phyloP scores from a whole-genome alignment of 106 monocot genomes.

The Allium cepa region DNA sequence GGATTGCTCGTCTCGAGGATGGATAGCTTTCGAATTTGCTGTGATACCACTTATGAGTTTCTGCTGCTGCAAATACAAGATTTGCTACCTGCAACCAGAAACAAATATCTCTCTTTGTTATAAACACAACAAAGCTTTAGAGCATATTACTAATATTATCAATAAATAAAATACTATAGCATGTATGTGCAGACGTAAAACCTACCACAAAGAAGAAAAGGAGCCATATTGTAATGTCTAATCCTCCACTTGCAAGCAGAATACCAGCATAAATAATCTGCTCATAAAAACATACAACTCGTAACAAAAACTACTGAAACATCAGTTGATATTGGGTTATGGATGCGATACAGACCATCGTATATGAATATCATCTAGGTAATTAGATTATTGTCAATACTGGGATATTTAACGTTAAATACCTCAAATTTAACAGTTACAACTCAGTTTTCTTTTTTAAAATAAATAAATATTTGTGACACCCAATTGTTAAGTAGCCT shows the following conservation, averaged over 20 bases:
- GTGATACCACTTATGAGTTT: constrained; percentile 84
- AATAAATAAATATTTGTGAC: too few species aligned
- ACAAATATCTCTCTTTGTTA: background rate
- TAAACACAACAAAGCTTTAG: background rate
- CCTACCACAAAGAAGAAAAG: constrained; percentile 85
- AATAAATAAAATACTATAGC: too few species aligned
- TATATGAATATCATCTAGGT: too few species aligned
- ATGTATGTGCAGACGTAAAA: too few species aligned
- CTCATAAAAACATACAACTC: background rate
- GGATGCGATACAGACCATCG: background rate
- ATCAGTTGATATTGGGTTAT: too few species aligned
- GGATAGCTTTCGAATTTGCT: constrained; percentile 81
- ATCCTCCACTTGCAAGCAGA: constrained; percentile 64
- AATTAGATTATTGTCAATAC: too few species aligned
- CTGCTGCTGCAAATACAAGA: constrained; percentile 67
- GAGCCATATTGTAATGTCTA: constrained; percentile 69
- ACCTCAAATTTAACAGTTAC: too few species aligned
- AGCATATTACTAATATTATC: background rate
- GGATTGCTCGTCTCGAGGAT: constrained; percentile 37
- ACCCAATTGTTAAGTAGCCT: too few species aligned
- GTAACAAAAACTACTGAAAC: too few species aligned
- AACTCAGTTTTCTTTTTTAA: too few species aligned
- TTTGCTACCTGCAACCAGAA: constrained; percentile 54
- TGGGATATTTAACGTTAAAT: too few species aligned
- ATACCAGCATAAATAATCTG: constrained; percentile 89